Base-by-base conservation (phyloP, 1,139 yeast species). In the Geotrichum phurueaensis region DNA sequence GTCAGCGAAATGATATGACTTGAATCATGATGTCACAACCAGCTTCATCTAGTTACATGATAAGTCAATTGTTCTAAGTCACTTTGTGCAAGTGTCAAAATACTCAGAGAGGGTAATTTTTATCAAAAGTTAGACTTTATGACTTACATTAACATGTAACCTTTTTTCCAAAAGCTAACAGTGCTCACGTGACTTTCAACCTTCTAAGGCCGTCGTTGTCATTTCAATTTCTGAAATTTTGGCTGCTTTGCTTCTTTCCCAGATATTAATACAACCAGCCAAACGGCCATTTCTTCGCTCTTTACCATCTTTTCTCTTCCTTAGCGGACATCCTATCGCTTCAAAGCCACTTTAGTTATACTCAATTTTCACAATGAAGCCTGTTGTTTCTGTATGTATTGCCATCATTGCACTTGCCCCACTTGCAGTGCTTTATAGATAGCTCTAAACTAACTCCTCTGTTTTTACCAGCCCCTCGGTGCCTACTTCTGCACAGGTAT, bases 401-500 rank as follows among this genome's bases (percentile, higher is more conserved):
- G 25, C 39, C 31, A 36, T 27, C 31, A 7, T 10, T 27, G 31
- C 31, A 1, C 5, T 7, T 27, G 15, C 33, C 25, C 49, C 12
- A 12, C 18, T 18, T n/a, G 29, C 13, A 31, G 49, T 48, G 18
- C 7, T 10, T 3, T 25, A 12, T 51, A 22, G 22, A 54, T 12
- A n/a, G 23, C 36, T 15, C 54, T 52, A 39, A 39, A 58, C 53
- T 22, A 45, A 48, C 27, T 7, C 25, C n/a, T 27, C 10, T 22
- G 47, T 39, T 23, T 23, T n/a, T 10, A 27, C 20, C 53, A 84
- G 87, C 79, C 94, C 60, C 90, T 86, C 52, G 84, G 87, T 72
- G 98, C 99, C 48, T 94, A 96, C 88, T 90, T 89, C 75, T 94
- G 99, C 74, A 94, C 98, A 59, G 81, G 94, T 56, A 79, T 94